Base-by-base conservation (phyloP, 2,329 filamentous ascomycete species). In the Cladosporium oxysporum region DNA sequence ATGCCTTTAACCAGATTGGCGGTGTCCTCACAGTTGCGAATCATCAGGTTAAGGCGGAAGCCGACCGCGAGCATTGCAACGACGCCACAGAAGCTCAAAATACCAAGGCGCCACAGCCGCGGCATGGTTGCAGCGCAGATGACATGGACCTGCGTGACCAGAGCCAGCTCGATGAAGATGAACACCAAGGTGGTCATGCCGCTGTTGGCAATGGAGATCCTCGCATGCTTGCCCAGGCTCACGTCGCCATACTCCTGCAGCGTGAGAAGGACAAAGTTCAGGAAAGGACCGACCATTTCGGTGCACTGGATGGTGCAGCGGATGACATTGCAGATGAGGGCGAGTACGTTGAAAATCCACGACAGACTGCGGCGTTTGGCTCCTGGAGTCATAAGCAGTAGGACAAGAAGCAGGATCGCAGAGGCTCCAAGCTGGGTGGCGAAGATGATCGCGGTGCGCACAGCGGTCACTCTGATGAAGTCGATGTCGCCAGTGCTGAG, bases 371-470 rank as follows among this genome's bases (percentile, higher is more conserved):
- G 79, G 67, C 91, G 85, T 75, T 91, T 92, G 69, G 86, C 81
- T 0, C 81, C 76, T 23, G 86, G 86, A 0, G 91, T 93, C 76
- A 93, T 83, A 66, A 89, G 78, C 12, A 92, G 78, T 2, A 93
- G 80, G 33, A 90, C 82, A 52, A 90, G 70, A 21, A 93, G 80
- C 72, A 92, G 85, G 67, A 90, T 78, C 66, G 89, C 69, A 57
- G 85, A 87, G 28, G 90, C 87, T 33, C 91, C 91, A 61, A 93
- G 82, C 75, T 94, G 91, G 21, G 84, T 79, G 62, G 86, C 88
- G 75, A 89, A 91, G 78, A 88, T 89, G 81, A 91, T 87, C 74
- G 78, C 81, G 41, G 65, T 68, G 18, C 68, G 65, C 66, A 82
- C 76, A 66, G 80, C 81, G 73, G 84, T 84, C 66, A 79, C 75